phyloP scores from a whole-genome alignment of 169 alveolate genomes.

The Plasmodium cynomolgi region DNA sequence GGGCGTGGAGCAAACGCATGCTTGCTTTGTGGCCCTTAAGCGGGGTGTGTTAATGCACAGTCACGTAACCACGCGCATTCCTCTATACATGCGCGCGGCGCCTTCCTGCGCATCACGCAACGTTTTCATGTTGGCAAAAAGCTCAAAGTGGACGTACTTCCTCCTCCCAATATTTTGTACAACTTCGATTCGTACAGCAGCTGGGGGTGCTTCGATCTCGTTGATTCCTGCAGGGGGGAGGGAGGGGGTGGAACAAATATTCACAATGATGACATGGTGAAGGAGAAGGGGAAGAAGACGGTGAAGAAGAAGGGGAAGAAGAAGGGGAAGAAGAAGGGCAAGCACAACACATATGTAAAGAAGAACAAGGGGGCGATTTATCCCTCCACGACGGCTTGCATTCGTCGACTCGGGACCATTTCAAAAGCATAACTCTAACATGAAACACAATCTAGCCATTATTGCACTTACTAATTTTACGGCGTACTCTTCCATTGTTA shows the following conservation, averaged over 20 bases:
- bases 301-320: no score
- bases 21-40: not conserved
- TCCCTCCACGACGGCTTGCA: not conserved
- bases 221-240: slow-evolving; percentile 92
- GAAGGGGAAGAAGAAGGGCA: no score
- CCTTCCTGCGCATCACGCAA: not conserved
- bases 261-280: no score
- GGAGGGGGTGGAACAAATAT: slow-evolving; percentile 81
- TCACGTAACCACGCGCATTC: not conserved
- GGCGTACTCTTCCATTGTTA: slow-evolving; percentile 97
- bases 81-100: not conserved
- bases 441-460: not conserved
- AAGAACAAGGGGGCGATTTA: not conserved
- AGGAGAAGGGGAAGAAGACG: no score
- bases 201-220: slow-evolving; percentile 96
- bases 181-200: slow-evolving; percentile 97
- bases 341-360: not conserved
- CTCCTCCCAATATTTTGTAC: slow-evolving; percentile 95
- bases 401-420: not conserved
- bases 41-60: not conserved
- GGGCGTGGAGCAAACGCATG: not conserved
- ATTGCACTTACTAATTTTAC: slow-evolving; percentile 89
- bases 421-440: not conserved
- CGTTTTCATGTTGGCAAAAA: not conserved
- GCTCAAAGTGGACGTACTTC: slow-evolving; percentile 82